A percentile compares a stretch with the other conserved stretches of the same genome.
These are phyloP conservation scores for Acmispon strigosus DNA, from an alignment of 306 rosid species.

Conservation along the genomic window DNA sequence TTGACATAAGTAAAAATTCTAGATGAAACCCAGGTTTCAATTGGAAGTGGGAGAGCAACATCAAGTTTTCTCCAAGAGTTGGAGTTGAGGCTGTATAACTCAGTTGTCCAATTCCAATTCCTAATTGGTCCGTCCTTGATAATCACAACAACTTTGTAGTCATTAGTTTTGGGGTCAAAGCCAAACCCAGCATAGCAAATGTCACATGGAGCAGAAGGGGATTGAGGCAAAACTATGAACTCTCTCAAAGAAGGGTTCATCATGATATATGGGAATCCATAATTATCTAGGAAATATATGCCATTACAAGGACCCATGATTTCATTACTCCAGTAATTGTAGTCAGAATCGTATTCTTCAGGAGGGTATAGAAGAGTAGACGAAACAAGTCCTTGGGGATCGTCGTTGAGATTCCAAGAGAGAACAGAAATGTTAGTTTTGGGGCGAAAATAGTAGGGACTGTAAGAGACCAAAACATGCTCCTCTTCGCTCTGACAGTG, in stretches of 20 bases:
- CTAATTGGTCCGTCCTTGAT: not conserved
- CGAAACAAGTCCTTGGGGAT: no score
- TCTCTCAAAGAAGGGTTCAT: conserved; percentile 7
- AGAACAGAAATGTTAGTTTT: not conserved
- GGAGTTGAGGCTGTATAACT: conserved; percentile 15
- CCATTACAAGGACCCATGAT: conserved; percentile 21
- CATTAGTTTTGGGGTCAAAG: conserved; percentile 13
- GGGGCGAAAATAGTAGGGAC: not conserved
- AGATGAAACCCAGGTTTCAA: conserved; percentile 15
- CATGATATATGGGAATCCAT: conserved; percentile 18
- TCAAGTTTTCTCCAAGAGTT: conserved; percentile 22
- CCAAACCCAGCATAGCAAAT: conserved; percentile 2
- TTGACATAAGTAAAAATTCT: conserved; percentile 6
- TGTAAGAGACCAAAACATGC: not conserved
- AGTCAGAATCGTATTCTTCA: no score
- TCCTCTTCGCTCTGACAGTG: not conserved
- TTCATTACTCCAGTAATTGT: conserved; percentile 20
- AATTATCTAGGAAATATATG: conserved; percentile 15
- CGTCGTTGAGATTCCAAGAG: no score
- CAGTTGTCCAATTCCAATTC: conserved; percentile 11
- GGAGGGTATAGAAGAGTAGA: no score
- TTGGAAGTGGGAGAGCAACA: not conserved
- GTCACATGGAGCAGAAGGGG: no score
- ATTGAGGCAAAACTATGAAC: not conserved
- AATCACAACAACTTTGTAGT: conserved; percentile 20